A percentile compares a stretch with the other conserved stretches of the same genome.
Conservation (phyloP, 169 alveolate genomes). For the Ichthyophthirius multifiliis region DNA sequence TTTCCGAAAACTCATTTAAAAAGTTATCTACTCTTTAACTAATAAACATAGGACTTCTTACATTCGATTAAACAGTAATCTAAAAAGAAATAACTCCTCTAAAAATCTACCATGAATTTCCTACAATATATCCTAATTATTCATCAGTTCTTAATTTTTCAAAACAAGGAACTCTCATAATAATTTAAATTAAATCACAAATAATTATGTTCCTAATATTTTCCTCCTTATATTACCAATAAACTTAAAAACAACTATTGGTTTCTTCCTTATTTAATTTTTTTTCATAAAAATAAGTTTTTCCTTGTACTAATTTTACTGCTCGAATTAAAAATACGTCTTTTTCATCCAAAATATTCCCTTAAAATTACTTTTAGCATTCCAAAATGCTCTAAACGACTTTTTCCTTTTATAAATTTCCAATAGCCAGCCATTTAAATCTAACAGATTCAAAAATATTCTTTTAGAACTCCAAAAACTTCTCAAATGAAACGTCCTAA, state of each 20-base stretch:
- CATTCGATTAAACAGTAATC: background rate
- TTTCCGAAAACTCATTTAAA: constrained; percentile 13
- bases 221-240: background rate
- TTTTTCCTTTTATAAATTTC: constrained; percentile 54
- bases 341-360: background rate
- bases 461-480: constrained; percentile 38
- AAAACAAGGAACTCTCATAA: constrained; percentile 31
- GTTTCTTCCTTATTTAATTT: background rate
- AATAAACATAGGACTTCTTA: constrained; percentile 29
- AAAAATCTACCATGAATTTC: too few relatives aligned
- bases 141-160: constrained; percentile 27
- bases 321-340: background rate
- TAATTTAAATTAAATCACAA: constrained; percentile 6
- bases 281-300: constrained; percentile 10
- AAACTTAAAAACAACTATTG: constrained; percentile 18
- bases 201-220: background rate
- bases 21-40: constrained; percentile 19
- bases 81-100: constrained; percentile 3
- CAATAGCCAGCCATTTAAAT: constrained; percentile 60
- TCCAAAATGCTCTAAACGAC: constrained; percentile 34
- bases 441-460: constrained; percentile 24
- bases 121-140: background rate
- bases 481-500: constrained; percentile 41
- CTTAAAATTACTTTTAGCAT: constrained; percentile 7
- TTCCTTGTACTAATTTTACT: background rate